phyloP scores from a whole-genome alignment of 176 grass and related monocot genomes.

The Eleusine indica region DNA sequence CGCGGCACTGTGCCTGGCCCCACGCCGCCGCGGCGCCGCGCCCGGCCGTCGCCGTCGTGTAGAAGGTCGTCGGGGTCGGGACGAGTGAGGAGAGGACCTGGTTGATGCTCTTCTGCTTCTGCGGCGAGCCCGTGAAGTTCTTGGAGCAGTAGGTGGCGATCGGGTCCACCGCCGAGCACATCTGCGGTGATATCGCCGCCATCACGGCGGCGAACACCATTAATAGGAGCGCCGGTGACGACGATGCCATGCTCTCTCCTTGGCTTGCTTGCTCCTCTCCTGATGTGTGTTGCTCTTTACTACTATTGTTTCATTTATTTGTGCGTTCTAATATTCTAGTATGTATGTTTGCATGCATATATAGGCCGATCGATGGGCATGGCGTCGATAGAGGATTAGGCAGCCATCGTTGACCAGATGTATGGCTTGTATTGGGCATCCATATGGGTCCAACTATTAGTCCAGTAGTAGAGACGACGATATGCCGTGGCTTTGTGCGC shows the following conservation, averaged over 20 bases:
- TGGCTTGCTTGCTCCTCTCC: no score
- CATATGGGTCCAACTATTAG: neutral
- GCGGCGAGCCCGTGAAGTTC: slow-evolving; percentile 25
- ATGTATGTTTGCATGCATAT: slow-evolving; percentile 7
- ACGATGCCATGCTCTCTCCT: neutral
- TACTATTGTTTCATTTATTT: neutral
- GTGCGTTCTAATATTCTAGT: neutral
- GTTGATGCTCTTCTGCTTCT: slow-evolving; percentile 53
- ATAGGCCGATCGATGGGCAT: neutral
- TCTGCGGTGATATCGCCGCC: neutral
- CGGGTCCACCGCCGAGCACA: slow-evolving; percentile 43
- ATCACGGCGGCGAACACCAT: neutral
- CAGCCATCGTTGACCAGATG: neutral
- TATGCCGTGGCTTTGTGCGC: neutral
- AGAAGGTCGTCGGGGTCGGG: slow-evolving; percentile 43
- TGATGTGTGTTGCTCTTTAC: no score
- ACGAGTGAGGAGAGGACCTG: slow-evolving; percentile 53
- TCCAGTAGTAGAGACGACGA: neutral
- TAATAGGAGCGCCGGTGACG: neutral
- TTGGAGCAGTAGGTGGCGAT: slow-evolving; percentile 51
- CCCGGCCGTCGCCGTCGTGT: slow-evolving; percentile 46
- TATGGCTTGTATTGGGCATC: neutral
- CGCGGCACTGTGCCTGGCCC: slow-evolving; percentile 80
- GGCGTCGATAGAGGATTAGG: neutral
- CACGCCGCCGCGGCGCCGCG: slow-evolving; percentile 41